Evolutionary conservation across 345 rosid species (phyloP), one percentile per base, ranked within the genome.

Genomic region (Conringia planisiliqua): DNA sequence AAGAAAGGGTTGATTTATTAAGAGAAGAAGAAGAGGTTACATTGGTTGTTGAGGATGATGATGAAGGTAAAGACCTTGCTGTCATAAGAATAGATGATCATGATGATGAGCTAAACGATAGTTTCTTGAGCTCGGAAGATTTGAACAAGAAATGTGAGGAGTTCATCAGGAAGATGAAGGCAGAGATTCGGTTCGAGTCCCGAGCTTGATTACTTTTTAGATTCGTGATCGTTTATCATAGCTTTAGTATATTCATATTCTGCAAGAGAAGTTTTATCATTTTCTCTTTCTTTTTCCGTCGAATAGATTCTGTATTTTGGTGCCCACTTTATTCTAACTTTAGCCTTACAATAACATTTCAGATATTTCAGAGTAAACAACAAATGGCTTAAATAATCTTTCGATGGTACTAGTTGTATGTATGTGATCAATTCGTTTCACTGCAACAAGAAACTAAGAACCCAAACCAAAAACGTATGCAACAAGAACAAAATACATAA

Each of bases 121-220:
- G 58, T 50, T 70, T 59, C 46, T 62, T 84, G 30, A 87, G 87
- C 74, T 32, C 40, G 1, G 97, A 91, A 40, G 96, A 89, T 32
- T 78, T 88, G 26, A 82, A 92, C 80, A 79, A 82, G 85, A 88
- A 79, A 79, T 90, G 87, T 42, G 97, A 90, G 0, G 85, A 88
- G 1, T 92, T 90, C 75, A 92, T 90, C 17, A 88, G 73, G 54
- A 86, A 32, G 79, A 79, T 92, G 89, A 88, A 55, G 50, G 72
- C 75, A 3, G 73, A n/a, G 43, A 86, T 89, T 70, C 44, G 72
- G 60, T n/a, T 17, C 7, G 83, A 81, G 72, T 74, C 81, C 5
- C 47, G 12, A 62, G 71, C 22, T 13, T 61, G 66, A 27, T 78
- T 20, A 54, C 57, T 22, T 29, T 56, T 24, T 74, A 58, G 18